Percentiles rank a stretch among this genome's conserved stretches.
Evolutionary conservation across 202 grass and related monocot species (phyloP).

Genomic region (Musa balbisiana): DNA sequence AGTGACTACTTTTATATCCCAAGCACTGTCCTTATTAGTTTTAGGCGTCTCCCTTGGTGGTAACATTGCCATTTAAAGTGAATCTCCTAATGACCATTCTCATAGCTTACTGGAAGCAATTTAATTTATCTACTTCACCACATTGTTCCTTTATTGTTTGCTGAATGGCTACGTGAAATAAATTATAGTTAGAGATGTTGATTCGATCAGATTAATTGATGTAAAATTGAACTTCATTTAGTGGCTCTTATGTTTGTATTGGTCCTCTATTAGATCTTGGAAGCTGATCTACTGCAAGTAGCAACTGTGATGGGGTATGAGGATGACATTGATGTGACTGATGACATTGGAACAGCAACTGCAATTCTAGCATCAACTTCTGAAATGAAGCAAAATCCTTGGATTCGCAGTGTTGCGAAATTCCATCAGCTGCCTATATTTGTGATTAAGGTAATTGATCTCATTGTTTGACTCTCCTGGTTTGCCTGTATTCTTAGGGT

Average conservation of each 20-base stretch:
- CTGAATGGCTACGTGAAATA: background rate
- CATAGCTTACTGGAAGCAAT: too few species aligned
- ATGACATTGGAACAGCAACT: conserved; percentile 70
- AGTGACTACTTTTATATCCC: background rate
- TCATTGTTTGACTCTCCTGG: conserved; percentile 14
- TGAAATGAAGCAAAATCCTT: conserved; percentile 83
- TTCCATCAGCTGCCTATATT: conserved; percentile 76
- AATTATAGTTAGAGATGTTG: background rate
- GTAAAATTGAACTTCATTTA: background rate
- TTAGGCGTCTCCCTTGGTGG: background rate
- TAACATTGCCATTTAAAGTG: background rate
- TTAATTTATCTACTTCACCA: too few species aligned
- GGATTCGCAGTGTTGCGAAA: conserved; percentile 77
- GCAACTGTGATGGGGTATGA: conserved; percentile 83
- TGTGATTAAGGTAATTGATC: conserved; percentile 65
- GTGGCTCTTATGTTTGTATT: background rate
- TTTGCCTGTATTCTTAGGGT: background rate
- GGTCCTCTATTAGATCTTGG: conserved; percentile 53
- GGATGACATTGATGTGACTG: conserved; percentile 68
- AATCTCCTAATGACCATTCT: too few species aligned
- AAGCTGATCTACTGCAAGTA: conserved; percentile 83
- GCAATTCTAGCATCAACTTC: conserved; percentile 81
- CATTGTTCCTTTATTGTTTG: background rate
- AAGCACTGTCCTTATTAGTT: background rate
- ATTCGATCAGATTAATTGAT: background rate